Conservation (phyloP, 805 yeast species). For the Candida hispaniensis region DNA sequence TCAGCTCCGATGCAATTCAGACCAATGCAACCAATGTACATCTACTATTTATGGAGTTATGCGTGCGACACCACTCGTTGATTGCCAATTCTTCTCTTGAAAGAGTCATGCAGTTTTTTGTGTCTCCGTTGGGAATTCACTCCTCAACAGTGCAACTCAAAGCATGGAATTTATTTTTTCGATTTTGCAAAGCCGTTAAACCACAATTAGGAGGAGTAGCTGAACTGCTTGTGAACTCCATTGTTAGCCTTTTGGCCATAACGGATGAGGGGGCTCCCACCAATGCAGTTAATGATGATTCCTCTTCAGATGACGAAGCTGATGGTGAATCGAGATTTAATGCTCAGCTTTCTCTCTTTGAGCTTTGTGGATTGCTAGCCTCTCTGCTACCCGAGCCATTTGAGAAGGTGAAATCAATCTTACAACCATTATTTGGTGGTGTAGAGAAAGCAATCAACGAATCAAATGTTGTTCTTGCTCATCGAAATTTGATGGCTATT, state of each 20-base stretch:
- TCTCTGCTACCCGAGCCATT: slow-evolving; percentile 36
- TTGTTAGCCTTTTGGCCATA: slow-evolving; percentile 49
- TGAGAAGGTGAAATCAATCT: slow-evolving; percentile 48
- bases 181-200: slow-evolving; percentile 68
- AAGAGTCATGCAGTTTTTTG: slow-evolving; percentile 63
- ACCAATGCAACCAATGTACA: slow-evolving; percentile 76
- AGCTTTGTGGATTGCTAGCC: slow-evolving; percentile 71
- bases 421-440: slow-evolving; percentile 64
- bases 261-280: slow-evolving; percentile 46
- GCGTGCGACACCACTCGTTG: slow-evolving; percentile 65
- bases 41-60: slow-evolving; percentile 69
- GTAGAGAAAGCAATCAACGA: slow-evolving; percentile 50
- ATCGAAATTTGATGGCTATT: slow-evolving; percentile 77
- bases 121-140: slow-evolving; percentile 73
- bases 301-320: slow-evolving; percentile 39
- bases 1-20: slow-evolving; percentile 37
- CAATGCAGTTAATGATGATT: too few species aligned
- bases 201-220: slow-evolving; percentile 47
- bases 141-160: slow-evolving; percentile 63
- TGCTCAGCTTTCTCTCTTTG: slow-evolving; percentile 73
- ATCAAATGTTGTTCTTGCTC: slow-evolving; percentile 36
- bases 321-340: slow-evolving; percentile 49
- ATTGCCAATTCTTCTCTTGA: slow-evolving; percentile 39
- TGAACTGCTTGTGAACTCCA: slow-evolving; percentile 48
- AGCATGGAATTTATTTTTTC: slow-evolving; percentile 81